phyloP scores from a whole-genome alignment of 257 asterid genomes.

The Parsonsia alboflavescens region DNA sequence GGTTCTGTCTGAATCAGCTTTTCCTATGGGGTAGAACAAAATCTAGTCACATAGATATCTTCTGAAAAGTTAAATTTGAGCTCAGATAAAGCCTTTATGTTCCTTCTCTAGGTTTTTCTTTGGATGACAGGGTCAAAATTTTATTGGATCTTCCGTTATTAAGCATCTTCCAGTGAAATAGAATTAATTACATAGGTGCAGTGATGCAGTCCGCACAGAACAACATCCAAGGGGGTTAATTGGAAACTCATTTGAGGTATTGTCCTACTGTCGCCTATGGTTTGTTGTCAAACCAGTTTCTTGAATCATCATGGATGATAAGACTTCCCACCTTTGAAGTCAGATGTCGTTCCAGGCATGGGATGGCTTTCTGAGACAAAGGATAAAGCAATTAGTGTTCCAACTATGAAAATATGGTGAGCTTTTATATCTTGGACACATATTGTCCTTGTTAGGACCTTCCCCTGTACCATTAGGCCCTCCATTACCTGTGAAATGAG shows the following conservation, averaged over 20 bases:
- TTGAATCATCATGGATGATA: slow-evolving; percentile 1
- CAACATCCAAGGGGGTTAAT: not conserved
- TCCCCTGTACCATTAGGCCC: not conserved
- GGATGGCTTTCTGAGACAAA: slow-evolving; percentile 10
- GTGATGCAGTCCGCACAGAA: not conserved
- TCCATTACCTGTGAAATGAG: slow-evolving; percentile 1
- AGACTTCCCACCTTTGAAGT: slow-evolving; percentile 14
- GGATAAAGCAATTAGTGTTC: not conserved
- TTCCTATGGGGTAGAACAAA: not conserved
- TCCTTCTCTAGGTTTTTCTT: not conserved
- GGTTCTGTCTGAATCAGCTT: not conserved
- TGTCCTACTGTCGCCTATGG: not conserved
- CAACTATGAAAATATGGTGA: slow-evolving; percentile 20
- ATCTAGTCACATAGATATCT: not conserved
- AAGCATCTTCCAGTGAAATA: not conserved
- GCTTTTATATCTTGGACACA: slow-evolving; percentile 1
- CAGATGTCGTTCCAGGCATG: slow-evolving; percentile 4
- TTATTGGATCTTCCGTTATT: not conserved
- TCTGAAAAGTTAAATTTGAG: not conserved
- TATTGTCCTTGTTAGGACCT: slow-evolving; percentile 13
- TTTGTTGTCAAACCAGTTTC: slow-evolving; percentile 3
- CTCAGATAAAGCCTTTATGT: not conserved
- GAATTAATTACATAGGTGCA: not conserved
- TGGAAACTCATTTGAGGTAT: slow-evolving; percentile 11
- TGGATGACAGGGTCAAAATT: not conserved